Evolutionary conservation across 805 yeast species (phyloP).

Genomic region (Candida cerambycidarum): DNA sequence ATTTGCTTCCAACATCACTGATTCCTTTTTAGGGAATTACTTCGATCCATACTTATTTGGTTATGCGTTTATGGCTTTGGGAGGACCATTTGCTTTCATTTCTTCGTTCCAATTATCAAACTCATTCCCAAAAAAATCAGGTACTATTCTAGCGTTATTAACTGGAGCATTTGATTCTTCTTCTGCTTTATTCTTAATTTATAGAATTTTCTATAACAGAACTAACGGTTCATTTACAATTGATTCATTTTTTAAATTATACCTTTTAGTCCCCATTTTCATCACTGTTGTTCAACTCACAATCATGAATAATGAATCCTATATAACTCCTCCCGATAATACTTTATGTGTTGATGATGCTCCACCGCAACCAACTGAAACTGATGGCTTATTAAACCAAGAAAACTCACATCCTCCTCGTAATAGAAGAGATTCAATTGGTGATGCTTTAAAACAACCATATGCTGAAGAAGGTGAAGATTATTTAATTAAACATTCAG

Average conservation of each 20-base stretch:
- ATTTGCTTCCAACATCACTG: constrained; percentile 28
- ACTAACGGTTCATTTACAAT: constrained; percentile 37
- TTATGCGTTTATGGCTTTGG: constrained; percentile 53
- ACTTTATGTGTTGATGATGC: constrained; percentile 25
- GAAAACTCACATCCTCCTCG: constrained; percentile 3
- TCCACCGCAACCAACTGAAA: constrained; percentile 18
- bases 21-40: constrained; percentile 14
- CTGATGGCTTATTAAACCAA: constrained; percentile 22
- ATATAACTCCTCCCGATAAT: constrained; percentile 38
- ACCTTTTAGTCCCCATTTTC: constrained; percentile 49
- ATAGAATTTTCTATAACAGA: constrained; percentile 39
- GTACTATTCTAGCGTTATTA: constrained; percentile 50
- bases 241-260: constrained; percentile 45
- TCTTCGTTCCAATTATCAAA: constrained; percentile 58
- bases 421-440: constrained; percentile 52
- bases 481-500: constrained; percentile 32
- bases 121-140: constrained; percentile 54
- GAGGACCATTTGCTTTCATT: constrained; percentile 58
- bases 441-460: constrained; percentile 55
- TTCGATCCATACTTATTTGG: constrained; percentile 56
- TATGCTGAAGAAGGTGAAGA: constrained; percentile 52
- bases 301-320: constrained; percentile 52
- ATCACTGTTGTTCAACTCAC: constrained; percentile 46
- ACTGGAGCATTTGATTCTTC: constrained; percentile 64
- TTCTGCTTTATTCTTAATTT: constrained; percentile 52